phyloP scores from a whole-genome alignment of 129 eudicot species.

The Glebionis coronaria region DNA sequence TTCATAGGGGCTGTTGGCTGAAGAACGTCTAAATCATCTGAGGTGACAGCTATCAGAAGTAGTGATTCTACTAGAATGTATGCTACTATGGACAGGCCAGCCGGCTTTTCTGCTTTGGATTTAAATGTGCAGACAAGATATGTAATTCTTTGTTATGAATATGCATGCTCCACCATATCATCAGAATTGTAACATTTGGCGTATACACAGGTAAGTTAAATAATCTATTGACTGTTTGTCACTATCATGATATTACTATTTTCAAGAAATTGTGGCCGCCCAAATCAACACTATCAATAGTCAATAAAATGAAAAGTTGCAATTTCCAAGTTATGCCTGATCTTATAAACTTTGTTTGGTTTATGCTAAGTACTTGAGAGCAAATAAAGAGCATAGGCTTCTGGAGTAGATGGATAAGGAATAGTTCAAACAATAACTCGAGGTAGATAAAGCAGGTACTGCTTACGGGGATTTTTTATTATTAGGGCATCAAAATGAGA shows the following conservation, averaged over 20 bases:
- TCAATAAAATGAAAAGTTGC: constrained; percentile 2
- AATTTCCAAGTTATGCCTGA: background rate
- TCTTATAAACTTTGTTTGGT: constrained; percentile 12
- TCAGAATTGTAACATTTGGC: background rate
- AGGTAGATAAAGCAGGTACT: no score
- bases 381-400: no score
- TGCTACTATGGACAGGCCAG: constrained; percentile 33
- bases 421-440: no score
- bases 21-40: constrained; percentile 34
- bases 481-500: no score
- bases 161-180: constrained; percentile 5
- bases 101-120: constrained; percentile 30
- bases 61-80: constrained; percentile 33
- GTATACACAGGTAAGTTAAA: background rate
- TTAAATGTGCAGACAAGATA: constrained; percentile 53
- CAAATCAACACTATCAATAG: no score
- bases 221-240: background rate
- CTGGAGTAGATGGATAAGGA: no score
- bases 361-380: no score
- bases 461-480: no score
- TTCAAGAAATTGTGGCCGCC: background rate
- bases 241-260: background rate
- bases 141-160: constrained; percentile 17
- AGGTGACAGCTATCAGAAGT: constrained; percentile 34
- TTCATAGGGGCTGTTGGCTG: constrained; percentile 34